A percentile compares a stretch with the other conserved stretches of the same genome.
phyloP scores from a whole-genome alignment of 495 filamentous ascomycete genomes.

The Polyplosphaeria fusca region DNA sequence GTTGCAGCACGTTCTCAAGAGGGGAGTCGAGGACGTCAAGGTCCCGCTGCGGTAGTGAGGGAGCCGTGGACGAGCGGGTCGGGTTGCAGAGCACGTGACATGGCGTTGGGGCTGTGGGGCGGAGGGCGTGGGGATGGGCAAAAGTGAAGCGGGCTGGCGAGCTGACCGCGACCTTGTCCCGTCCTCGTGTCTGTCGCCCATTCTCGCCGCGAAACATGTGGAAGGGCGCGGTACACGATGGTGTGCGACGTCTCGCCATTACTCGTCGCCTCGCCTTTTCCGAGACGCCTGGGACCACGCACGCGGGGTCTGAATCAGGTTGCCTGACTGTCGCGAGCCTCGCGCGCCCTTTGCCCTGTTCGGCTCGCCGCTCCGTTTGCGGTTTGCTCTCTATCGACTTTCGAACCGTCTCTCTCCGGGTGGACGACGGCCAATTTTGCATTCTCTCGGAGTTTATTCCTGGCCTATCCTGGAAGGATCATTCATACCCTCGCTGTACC shows the following conservation, averaged over 20 bases:
- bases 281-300: not conserved
- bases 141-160: not conserved
- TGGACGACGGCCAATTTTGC: not conserved
- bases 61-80: not conserved
- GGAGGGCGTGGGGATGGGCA: not conserved
- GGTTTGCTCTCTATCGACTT: not conserved
- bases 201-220: not conserved
- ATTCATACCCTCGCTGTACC: constrained; percentile 23
- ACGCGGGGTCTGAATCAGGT: not conserved
- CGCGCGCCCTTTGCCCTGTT: not conserved
- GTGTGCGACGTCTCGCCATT: not conserved
- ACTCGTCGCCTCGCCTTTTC: constrained; percentile 3
- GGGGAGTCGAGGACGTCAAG: constrained; percentile 78
- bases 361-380: not conserved
- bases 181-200: not conserved
- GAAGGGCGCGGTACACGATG: not conserved
- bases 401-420: not conserved
- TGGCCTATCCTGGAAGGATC: not conserved
- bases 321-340: not conserved
- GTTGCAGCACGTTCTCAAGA: constrained; percentile 72
- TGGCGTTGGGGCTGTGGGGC: not conserved
- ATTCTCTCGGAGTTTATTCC: not conserved
- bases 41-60: constrained; percentile 54
- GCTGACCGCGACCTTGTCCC: not conserved
- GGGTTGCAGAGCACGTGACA: constrained; percentile 9